Percentiles rank a stretch among this genome's conserved stretches.
These are phyloP conservation scores for Ogataea chonburiensis DNA, from an alignment of 805 yeast genomes.

Conservation along the genomic window DNA sequence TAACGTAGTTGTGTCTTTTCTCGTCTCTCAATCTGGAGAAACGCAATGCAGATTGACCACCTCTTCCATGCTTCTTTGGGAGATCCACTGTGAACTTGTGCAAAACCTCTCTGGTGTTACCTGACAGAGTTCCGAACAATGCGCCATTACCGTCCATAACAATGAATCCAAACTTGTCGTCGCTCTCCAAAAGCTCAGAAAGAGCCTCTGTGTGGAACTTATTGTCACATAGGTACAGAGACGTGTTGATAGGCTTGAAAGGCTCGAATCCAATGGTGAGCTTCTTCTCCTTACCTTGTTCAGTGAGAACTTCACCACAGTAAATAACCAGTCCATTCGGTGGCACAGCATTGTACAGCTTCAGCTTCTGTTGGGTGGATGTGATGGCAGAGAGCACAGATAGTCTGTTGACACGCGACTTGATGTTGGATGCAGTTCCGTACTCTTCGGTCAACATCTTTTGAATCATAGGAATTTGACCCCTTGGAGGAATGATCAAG, in stretches of 20 bases:
- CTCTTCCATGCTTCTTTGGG: conserved; percentile 99
- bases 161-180: conserved; percentile 95
- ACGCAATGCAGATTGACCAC: conserved; percentile 99
- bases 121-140: conserved; percentile 89
- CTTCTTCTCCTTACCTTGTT: conserved; percentile 96
- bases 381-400: conserved; percentile 96
- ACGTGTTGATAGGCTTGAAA: conserved; percentile 98
- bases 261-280: conserved; percentile 98
- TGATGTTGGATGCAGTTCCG: conserved; percentile 98
- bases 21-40: conserved; percentile 98
- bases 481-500: conserved; percentile 90
- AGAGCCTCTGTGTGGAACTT: conserved; percentile 98
- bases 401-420: conserved; percentile 94
- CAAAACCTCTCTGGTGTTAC: conserved; percentile 94
- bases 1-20: conserved; percentile 96
- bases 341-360: conserved; percentile 86
- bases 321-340: conserved; percentile 92
- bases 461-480: conserved; percentile 83
- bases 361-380: conserved; percentile 92
- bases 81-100: conserved; percentile 96
- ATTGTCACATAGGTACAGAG: conserved; percentile 92
- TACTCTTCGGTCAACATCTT: conserved; percentile 96
- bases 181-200: conserved; percentile 89
- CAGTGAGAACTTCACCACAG: conserved; percentile 98
- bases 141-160: conserved; percentile 99